Conservation (phyloP, 164 flowering plant genomes). For the Nymphaea thermarum region DNA sequence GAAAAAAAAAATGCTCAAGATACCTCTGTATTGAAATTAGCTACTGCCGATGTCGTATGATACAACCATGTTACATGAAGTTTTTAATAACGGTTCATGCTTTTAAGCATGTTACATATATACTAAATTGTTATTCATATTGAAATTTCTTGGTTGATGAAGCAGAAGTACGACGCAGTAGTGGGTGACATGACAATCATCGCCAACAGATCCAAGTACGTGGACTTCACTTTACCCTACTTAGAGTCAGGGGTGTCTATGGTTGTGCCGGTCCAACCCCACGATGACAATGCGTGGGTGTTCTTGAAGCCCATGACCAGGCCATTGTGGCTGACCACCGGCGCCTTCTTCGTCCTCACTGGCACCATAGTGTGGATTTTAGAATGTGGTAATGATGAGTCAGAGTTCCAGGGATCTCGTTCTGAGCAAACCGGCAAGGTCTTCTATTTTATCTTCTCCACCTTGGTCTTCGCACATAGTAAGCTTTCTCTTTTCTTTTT, state of each 20-base stretch:
- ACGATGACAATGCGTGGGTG: conserved; percentile 14
- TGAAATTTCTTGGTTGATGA: not conserved
- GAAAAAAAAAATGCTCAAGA: no score
- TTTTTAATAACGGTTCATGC: no score
- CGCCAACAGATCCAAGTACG: conserved; percentile 13
- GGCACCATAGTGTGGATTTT: conserved; percentile 11
- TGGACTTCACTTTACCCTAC: conserved; percentile 20
- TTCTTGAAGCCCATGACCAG: conserved; percentile 10
- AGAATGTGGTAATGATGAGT: conserved; percentile 10
- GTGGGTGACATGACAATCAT: conserved; percentile 22
- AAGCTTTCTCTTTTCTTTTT: not conserved
- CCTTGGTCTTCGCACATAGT: conserved; percentile 24
- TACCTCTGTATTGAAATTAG: no score
- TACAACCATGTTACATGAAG: no score
- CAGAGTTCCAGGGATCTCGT: conserved; percentile 14
- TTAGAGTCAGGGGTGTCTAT: conserved; percentile 18
- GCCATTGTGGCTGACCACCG: conserved; percentile 8
- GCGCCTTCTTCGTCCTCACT: conserved; percentile 6
- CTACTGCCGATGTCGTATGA: no score
- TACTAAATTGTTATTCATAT: not conserved
- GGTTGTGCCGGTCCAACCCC: conserved; percentile 14
- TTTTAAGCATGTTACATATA: not conserved
- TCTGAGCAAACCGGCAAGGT: conserved; percentile 12
- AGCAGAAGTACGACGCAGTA: conserved; percentile 16
- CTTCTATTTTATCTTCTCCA: conserved; percentile 19